Percentiles rank a stretch among this genome's conserved stretches.
Conservation (phyloP, 257 asterid genomes). For the Rhazya stricta region DNA sequence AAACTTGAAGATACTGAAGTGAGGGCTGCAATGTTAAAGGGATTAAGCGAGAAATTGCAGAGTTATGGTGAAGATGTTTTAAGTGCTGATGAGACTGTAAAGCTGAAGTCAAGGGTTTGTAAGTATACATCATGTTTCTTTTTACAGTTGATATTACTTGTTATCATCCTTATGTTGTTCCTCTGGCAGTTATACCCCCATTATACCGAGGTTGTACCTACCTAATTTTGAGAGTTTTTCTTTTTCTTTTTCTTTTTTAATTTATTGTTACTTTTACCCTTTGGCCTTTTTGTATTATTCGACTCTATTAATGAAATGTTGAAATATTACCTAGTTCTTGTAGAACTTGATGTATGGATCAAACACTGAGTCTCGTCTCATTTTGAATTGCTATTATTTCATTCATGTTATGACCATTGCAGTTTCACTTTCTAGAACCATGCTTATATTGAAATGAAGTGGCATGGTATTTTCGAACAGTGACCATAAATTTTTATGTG, state of each 20-base stretch:
- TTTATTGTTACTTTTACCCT: constrained; percentile 9
- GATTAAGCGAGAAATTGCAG: constrained; percentile 42
- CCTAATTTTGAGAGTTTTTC: constrained; percentile 45
- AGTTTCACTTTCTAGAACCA: not conserved
- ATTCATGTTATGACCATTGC: not conserved
- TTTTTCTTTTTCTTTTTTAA: constrained; percentile 9
- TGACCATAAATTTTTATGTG: not conserved
- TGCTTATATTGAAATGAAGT: not conserved
- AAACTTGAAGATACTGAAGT: constrained; percentile 41
- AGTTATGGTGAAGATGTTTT: constrained; percentile 37
- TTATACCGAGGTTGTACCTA: constrained; percentile 55
- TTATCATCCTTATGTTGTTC: constrained; percentile 27
- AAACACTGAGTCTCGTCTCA: constrained; percentile 19
- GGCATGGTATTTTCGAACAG: not conserved
- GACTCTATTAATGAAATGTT: constrained; percentile 14
- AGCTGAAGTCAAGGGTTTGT: constrained; percentile 39
- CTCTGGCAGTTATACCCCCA: constrained; percentile 26
- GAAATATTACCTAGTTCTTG: constrained; percentile 15
- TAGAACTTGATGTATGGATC: constrained; percentile 32
- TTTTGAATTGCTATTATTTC: constrained; percentile 16
- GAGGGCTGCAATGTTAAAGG: constrained; percentile 47
- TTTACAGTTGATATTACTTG: constrained; percentile 48
- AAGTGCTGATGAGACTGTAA: constrained; percentile 34
- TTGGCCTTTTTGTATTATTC: constrained; percentile 12
- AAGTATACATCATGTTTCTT: constrained; percentile 51